phyloP scores from a whole-genome alignment of 495 filamentous ascomycete species.

The Penicillium riverlandense region DNA sequence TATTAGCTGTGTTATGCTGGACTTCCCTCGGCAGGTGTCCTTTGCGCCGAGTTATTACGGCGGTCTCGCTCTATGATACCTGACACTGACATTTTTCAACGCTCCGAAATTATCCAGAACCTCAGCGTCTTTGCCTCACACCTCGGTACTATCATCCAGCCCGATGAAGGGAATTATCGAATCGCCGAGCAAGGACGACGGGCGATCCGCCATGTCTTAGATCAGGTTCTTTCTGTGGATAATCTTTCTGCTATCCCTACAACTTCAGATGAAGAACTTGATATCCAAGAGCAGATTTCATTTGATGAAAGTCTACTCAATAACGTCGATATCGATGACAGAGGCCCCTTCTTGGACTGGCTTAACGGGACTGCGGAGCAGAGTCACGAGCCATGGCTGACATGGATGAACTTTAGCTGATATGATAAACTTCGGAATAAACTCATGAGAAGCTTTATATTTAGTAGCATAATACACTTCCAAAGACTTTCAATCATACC shows the following conservation, averaged over 20 bases:
- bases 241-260: neutral
- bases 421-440: too few species aligned
- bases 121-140: slow-evolving; percentile 43
- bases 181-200: slow-evolving; percentile 11
- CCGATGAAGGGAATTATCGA: slow-evolving; percentile 15
- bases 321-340: slow-evolving; percentile 7
- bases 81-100: slow-evolving; percentile 20
- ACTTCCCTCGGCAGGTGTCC: slow-evolving; percentile 47
- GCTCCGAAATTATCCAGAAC: slow-evolving; percentile 53
- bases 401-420: slow-evolving; percentile 10
- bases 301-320: slow-evolving; percentile 1
- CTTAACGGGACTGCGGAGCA: slow-evolving; percentile 6
- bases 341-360: slow-evolving; percentile 6
- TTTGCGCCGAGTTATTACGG: slow-evolving; percentile 47
- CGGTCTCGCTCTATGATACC: slow-evolving; percentile 1
- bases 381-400: slow-evolving; percentile 3
- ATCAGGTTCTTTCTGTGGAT: slow-evolving; percentile 16
- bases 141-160: slow-evolving; percentile 12
- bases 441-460: too few species aligned
- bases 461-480: too few species aligned
- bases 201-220: slow-evolving; percentile 17
- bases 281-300: neutral
- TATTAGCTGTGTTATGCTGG: slow-evolving; percentile 32
- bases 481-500: too few species aligned
- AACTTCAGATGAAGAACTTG: neutral